Percentiles rank a stretch among this genome's conserved stretches.
phyloP scores from a whole-genome alignment of 805 yeast species.

The Cyberlindnera mrakii region DNA sequence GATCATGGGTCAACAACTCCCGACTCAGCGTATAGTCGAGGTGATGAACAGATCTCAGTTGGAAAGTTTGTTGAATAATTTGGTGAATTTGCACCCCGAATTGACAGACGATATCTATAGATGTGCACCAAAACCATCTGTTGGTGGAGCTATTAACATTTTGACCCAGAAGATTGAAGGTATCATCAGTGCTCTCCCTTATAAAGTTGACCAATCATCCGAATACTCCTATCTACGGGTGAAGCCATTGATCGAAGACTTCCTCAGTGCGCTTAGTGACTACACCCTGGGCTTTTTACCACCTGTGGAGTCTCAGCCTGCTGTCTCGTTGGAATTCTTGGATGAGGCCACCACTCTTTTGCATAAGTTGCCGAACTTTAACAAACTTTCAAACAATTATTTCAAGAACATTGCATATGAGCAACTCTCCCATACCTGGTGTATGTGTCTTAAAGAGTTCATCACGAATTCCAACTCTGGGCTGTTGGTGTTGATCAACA shows the following conservation, averaged over 20 bases:
- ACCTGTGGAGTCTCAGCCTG: constrained; percentile 50
- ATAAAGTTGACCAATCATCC: constrained; percentile 62
- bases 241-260: constrained; percentile 60
- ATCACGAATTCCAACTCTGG: constrained; percentile 12
- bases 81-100: constrained; percentile 60
- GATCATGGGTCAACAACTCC: constrained; percentile 53
- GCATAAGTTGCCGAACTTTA: constrained; percentile 61
- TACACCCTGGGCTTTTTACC: constrained; percentile 69
- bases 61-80: constrained; percentile 42
- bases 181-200: constrained; percentile 55
- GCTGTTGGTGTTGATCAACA: constrained; percentile 28
- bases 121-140: constrained; percentile 54
- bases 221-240: constrained; percentile 78
- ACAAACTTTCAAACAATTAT: constrained; percentile 37
- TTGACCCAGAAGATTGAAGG: constrained; percentile 34
- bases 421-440: constrained; percentile 56
- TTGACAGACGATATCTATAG: constrained; percentile 41
- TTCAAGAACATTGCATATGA: constrained; percentile 48
- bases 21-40: constrained; percentile 61
- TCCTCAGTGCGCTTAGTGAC: constrained; percentile 65
- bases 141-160: constrained; percentile 43
- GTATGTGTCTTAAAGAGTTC: constrained; percentile 35
- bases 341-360: constrained; percentile 55
- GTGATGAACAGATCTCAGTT: constrained; percentile 55
- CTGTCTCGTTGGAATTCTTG: constrained; percentile 54